Evolutionary conservation across 139 green algal species (phyloP).

Genomic region (Pseudopediastrum boryanum): DNA sequence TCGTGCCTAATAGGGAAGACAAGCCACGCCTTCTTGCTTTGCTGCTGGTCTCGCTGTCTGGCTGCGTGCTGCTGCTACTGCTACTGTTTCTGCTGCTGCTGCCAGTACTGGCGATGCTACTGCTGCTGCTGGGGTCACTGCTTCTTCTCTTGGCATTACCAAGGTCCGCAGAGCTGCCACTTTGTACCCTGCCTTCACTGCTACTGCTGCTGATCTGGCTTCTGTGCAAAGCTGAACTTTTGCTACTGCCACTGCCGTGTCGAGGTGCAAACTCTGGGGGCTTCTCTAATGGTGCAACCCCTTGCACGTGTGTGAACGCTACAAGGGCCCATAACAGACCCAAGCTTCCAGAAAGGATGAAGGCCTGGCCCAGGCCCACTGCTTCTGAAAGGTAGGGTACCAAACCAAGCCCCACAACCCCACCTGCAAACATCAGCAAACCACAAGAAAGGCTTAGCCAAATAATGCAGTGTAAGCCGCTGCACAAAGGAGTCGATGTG

Average conservation of each 20-base stretch:
- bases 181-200: background rate
- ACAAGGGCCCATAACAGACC: slow-evolving; percentile 56
- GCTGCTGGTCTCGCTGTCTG: slow-evolving; percentile 3
- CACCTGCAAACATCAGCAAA: slow-evolving; percentile 28
- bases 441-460: background rate
- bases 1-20: background rate
- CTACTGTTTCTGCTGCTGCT: slow-evolving; percentile 16
- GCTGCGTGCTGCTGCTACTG: background rate
- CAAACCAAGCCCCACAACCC: slow-evolving; percentile 55
- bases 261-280: no score
- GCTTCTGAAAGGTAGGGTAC: slow-evolving; percentile 47
- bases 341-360: slow-evolving; percentile 40
- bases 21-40: background rate
- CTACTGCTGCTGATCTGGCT: no score
- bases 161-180: background rate
- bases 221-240: no score
- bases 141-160: background rate
- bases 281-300: no score
- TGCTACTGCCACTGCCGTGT: no score
- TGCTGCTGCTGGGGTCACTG: slow-evolving; percentile 4
- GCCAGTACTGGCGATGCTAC: background rate
- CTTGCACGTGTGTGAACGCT: no score
- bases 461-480: no score
- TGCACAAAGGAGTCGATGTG: background rate
- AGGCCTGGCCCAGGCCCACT: slow-evolving; percentile 46